These are phyloP conservation scores for Onygena corvina DNA, from an alignment of 2,329 filamentous ascomycete species.

Conservation along the genomic window DNA sequence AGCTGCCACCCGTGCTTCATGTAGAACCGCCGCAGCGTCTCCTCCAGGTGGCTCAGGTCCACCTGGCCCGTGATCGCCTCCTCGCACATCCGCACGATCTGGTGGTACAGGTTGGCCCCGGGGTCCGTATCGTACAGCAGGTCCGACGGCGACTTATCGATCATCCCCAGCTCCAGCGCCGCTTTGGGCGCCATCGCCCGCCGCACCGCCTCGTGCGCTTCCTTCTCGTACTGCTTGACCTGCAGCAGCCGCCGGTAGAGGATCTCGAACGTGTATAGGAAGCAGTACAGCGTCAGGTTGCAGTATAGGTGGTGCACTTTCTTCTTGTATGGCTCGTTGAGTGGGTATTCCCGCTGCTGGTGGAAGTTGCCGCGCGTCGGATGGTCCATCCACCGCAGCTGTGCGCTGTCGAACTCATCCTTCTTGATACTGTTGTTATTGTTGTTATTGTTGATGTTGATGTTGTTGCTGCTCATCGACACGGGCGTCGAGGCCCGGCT, in stretches of 20 bases:
- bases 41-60: conserved; percentile 74
- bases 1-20: conserved; percentile 82
- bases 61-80: conserved; percentile 72
- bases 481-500: conserved; percentile 25
- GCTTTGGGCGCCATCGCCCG: conserved; percentile 66
- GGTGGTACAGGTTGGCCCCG: conserved; percentile 66
- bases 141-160: conserved; percentile 60
- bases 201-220: conserved; percentile 60
- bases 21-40: conserved; percentile 84
- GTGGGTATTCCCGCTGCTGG: conserved; percentile 48
- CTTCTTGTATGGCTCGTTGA: conserved; percentile 69
- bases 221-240: conserved; percentile 66
- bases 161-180: conserved; percentile 69
- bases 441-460: conserved; percentile 1
- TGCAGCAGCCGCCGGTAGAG: conserved; percentile 73
- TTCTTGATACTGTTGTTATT: not conserved
- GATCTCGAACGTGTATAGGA: conserved; percentile 87
- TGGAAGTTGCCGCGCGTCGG: conserved; percentile 45
- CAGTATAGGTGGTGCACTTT: conserved; percentile 80
- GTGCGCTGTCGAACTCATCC: conserved; percentile 40
- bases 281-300: conserved; percentile 85
- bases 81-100: conserved; percentile 74
- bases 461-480: conserved; percentile 15
- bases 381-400: conserved; percentile 50
- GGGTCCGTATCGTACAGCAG: conserved; percentile 59